Evolutionary conservation across 306 rosid species (phyloP).

Genomic region (Cucurbita moschata): DNA sequence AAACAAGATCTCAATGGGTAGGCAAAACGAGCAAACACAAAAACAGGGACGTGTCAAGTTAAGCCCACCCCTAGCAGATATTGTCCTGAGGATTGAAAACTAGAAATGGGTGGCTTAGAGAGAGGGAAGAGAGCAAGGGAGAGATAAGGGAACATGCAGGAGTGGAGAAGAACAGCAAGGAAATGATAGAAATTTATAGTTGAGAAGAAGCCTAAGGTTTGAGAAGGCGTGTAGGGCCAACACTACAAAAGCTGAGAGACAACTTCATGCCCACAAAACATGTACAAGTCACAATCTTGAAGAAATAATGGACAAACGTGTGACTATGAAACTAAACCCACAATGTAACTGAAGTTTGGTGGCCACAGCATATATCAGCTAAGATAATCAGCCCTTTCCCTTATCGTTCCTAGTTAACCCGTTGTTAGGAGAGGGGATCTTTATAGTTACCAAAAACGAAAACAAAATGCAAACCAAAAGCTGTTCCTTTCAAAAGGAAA

Average conservation of each 20-base stretch:
- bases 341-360: not conserved
- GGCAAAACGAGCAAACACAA: not conserved
- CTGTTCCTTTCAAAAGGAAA: not conserved
- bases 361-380: not conserved
- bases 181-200: slow-evolving; percentile 44
- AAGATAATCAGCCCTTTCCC: not conserved
- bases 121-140: not conserved
- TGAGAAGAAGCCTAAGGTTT: slow-evolving; percentile 1
- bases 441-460: not conserved
- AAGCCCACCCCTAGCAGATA: too few species aligned
- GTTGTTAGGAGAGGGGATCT: not conserved
- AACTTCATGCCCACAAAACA: slow-evolving; percentile 7
- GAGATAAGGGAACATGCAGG: not conserved
- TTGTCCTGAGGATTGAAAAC: not conserved
- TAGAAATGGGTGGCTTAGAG: slow-evolving; percentile 4
- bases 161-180: slow-evolving; percentile 20
- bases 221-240: not conserved
- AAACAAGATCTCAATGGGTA: slow-evolving; percentile 1
- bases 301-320: not conserved
- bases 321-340: not conserved
- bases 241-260: not conserved
- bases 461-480: not conserved
- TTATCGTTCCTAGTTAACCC: not conserved
- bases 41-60: slow-evolving; percentile 20
- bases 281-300: not conserved